Percentiles rank a stretch among this genome's conserved stretches.
phyloP scores from a whole-genome alignment of 2,329 filamentous ascomycete genomes.

The Trichophyton benhamiae region DNA sequence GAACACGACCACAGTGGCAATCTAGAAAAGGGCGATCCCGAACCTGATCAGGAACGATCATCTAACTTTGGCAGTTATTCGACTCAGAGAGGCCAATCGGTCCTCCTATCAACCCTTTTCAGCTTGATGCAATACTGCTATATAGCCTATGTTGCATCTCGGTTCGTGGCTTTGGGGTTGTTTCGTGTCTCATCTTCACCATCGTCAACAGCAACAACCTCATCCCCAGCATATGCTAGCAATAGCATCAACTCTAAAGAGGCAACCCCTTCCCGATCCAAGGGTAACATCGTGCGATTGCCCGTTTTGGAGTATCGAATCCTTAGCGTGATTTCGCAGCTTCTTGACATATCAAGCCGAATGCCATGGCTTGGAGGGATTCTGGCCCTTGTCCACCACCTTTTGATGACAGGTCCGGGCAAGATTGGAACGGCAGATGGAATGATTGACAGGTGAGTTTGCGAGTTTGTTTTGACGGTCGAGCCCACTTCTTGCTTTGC shows the following conservation, averaged over 20 bases:
- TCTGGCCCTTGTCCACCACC: constrained; percentile 63
- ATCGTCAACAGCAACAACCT: constrained; percentile 38
- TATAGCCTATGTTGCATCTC: constrained; percentile 48
- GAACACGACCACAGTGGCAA: constrained; percentile 9
- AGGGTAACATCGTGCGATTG: constrained; percentile 27
- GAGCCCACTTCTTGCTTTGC: constrained; percentile 5
- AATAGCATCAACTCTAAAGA: constrained; percentile 8
- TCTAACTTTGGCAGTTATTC: constrained; percentile 15
- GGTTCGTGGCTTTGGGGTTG: constrained; percentile 52
- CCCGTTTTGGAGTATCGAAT: constrained; percentile 66
- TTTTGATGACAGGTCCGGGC: constrained; percentile 60
- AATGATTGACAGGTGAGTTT: constrained; percentile 77
- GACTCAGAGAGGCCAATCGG: constrained; percentile 23
- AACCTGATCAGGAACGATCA: constrained; percentile 12
- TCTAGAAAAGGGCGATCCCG: constrained; percentile 5
- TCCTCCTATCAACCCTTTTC: constrained; percentile 36
- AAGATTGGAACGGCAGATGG: constrained; percentile 62
- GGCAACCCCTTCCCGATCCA: constrained; percentile 18
- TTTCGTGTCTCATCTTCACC: constrained; percentile 46
- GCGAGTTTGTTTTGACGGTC: constrained; percentile 5
- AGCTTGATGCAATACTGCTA: constrained; percentile 40
- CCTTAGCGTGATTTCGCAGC: constrained; percentile 60
- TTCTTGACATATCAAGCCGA: constrained; percentile 61
- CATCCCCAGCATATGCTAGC: constrained; percentile 8
- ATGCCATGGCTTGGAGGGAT: constrained; percentile 84